Conservation (phyloP, 768 basidiomycete genomes). For the Paxillus rubicundulus region DNA sequence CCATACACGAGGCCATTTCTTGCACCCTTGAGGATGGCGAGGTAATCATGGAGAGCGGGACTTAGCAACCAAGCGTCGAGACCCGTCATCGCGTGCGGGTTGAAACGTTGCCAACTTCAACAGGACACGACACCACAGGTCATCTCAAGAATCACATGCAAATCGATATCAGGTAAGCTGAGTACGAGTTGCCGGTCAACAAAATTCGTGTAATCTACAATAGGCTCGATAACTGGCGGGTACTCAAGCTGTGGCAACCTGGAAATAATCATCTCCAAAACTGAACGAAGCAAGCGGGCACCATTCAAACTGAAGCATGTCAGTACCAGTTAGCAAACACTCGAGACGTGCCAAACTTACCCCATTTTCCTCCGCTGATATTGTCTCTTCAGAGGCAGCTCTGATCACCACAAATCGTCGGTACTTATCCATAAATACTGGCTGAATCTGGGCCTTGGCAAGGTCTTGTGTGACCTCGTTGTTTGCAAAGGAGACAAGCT, state of each 20-base stretch:
- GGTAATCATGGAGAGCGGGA: conserved; percentile 84
- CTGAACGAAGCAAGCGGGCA: conserved; percentile 42
- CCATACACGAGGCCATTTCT: conserved; percentile 89
- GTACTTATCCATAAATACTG: conserved; percentile 56
- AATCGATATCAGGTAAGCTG: background rate
- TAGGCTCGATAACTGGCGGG: background rate
- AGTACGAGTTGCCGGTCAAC: too few relatives aligned
- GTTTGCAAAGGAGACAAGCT: conserved; percentile 41
- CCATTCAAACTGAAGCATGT: conserved; percentile 55
- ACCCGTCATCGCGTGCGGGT: conserved; percentile 20
- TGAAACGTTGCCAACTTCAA: background rate
- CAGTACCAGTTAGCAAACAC: background rate
- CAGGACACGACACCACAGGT: background rate
- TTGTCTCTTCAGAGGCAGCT: conserved; percentile 32
- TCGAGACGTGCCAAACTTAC: conserved; percentile 35
- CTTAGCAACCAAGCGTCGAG: conserved; percentile 37
- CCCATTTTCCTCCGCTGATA: conserved; percentile 36
- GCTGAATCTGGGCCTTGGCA: conserved; percentile 55
- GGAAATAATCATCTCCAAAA: conserved; percentile 59
- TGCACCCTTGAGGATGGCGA: conserved; percentile 92
- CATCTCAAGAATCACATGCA: conserved; percentile 27
- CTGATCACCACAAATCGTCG: conserved; percentile 65
- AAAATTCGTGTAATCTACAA: background rate
- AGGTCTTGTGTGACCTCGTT: conserved; percentile 50
- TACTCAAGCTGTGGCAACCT: background rate